Base-by-base conservation (phyloP, 306 rosid genomes). In the Prunus padus region DNA sequence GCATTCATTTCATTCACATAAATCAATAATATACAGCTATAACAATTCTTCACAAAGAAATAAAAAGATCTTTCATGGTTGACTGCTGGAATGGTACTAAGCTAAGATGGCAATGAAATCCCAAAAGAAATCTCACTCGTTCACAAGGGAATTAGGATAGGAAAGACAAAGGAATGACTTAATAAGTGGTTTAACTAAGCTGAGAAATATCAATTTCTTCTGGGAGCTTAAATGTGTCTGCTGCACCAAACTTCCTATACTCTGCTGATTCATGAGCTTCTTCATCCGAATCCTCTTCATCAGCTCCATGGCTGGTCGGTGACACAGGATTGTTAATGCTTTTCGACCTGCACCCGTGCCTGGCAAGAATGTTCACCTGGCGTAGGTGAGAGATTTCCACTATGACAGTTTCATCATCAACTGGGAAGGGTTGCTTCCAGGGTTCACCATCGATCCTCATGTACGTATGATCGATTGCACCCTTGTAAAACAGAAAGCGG, bases 361-460 rank as follows among this genome's bases (percentile, higher is more conserved):
- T 84, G n/a, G 97, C 96, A 51, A 92, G 97, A 81, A 95, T 92
- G 84, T 92, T 89, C 74, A 95, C 99, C 85, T 95, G 99, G 74
- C 93, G 86, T 73, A 67, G 97, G 87, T 86, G 96, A 79, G 98
- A 92, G 79, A 95, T 92, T 87, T 95, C 98, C 0, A 95, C 89
- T 72, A 90, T 86, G 62, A 95, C 91, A 4, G 93, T 85, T 13
- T 92, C 92, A 47, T 93, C 96, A 57, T 91, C 91, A n/a, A 72
- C 86, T 9, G 97, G 97, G 73, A 95, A 89, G 65, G 97, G 97
- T 79, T 95, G 99, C 86, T 89, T 95, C 99, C 99, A 95, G 23
- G 99, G 97, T 75, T 95, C 99, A 30, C 99, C 97, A 44, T 95
- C 99, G 9, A 92, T 92, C 84, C 97, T 85, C 99, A 95, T 92